Conservation (phyloP, 192 early-diverging fungal genomes). For the Coemansia asiatica region DNA sequence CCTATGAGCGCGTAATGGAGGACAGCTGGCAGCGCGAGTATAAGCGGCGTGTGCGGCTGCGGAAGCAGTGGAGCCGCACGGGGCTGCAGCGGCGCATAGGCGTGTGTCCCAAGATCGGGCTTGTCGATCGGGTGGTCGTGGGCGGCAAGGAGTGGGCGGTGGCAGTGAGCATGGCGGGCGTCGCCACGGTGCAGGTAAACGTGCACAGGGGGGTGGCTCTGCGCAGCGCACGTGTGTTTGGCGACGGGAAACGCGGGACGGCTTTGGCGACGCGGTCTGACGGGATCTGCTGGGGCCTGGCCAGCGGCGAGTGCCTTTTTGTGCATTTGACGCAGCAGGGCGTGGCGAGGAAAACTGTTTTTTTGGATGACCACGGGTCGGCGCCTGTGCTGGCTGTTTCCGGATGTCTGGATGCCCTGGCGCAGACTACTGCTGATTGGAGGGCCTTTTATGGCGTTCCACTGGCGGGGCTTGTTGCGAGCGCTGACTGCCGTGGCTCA, state of each 20-base stretch:
- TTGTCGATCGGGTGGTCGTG: constrained; percentile 27
- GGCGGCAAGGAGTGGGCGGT: constrained; percentile 37
- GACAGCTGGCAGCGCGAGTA: constrained; percentile 30
- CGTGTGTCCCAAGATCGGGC: constrained; percentile 17
- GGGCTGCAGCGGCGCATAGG: constrained; percentile 10
- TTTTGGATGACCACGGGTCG: neutral
- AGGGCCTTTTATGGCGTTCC: neutral
- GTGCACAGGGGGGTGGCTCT: constrained; percentile 19
- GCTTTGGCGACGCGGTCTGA: constrained; percentile 26
- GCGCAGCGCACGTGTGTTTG: constrained; percentile 6
- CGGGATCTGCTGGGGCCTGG: constrained; percentile 28
- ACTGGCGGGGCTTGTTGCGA: constrained; percentile 16
- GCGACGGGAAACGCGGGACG: neutral
- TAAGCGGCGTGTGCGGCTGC: constrained; percentile 15
- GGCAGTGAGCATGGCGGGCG: constrained; percentile 14
- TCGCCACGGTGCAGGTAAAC: constrained; percentile 8
- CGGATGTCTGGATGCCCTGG: constrained; percentile 22
- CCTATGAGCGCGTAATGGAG: constrained; percentile 13
- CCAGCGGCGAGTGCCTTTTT: constrained; percentile 14
- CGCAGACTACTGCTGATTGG: constrained; percentile 25
- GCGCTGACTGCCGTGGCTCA: constrained; percentile 16
- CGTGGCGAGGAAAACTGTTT: neutral
- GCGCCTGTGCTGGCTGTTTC: constrained; percentile 20
- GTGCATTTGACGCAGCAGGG: constrained; percentile 26
- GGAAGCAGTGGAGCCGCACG: constrained; percentile 12